Percentiles rank a stretch among this genome's conserved stretches.
Conservation (phyloP, 176 grass and related monocot species). For the Oryza punctata region DNA sequence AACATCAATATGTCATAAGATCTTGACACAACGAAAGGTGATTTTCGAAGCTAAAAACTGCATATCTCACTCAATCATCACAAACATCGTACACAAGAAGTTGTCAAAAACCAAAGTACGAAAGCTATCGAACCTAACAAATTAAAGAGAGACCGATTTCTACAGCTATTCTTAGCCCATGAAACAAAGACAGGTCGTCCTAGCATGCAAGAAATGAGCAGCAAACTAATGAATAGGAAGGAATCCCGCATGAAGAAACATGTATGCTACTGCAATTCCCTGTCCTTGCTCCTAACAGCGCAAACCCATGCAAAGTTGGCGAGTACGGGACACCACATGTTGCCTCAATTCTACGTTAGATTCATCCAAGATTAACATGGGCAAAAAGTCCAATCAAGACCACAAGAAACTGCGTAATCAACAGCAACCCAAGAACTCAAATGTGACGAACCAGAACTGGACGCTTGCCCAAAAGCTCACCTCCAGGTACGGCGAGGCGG, state of each 20-base stretch:
- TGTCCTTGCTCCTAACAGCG: background rate
- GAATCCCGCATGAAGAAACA: conserved; percentile 22
- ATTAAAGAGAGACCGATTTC: background rate
- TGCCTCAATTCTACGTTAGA: background rate
- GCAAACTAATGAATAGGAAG: background rate
- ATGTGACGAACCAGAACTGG: background rate
- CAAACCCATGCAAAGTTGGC: conserved; percentile 15
- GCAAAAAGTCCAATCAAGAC: background rate
- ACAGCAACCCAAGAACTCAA: conserved; percentile 17
- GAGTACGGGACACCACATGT: background rate
- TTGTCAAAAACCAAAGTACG: background rate
- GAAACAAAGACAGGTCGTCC: background rate
- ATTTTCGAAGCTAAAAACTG: background rate
- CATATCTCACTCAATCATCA: conserved; percentile 9
- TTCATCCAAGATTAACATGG: background rate
- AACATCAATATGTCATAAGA: conserved; percentile 5
- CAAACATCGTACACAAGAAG: conserved; percentile 2
- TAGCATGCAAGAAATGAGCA: background rate
- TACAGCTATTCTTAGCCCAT: background rate
- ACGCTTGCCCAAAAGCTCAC: conserved; percentile 19
- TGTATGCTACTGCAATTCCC: background rate
- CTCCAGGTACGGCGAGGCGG: background rate
- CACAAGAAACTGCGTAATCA: background rate
- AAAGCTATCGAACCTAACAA: background rate
- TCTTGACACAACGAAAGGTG: background rate